Base-by-base conservation (phyloP, 345 rosid genomes). In the Eucalyptus leucophloia region DNA sequence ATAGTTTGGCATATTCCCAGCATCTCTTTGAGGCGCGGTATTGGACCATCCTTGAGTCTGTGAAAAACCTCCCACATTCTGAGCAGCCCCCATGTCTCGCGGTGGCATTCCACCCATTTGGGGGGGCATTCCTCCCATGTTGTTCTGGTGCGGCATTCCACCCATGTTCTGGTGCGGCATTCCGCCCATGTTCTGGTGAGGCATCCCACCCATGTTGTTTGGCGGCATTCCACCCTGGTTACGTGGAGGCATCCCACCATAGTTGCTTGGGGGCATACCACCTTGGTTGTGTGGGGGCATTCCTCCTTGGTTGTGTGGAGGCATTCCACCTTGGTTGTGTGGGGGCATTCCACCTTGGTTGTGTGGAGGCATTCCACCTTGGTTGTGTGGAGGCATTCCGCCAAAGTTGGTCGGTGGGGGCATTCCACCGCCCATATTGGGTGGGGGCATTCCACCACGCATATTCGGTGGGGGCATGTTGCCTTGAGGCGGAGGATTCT, bases 71-170 rank as follows among this genome's bases (percentile, higher is more conserved):
- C 62, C 86, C 49, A 44, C 51, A 16, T 80, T 47, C 17, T 47
- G 88, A 13, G 42, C 65, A 86, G 65, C 91, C 88, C 92, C 92
- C 87, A 65, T 88, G 91, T 86, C 90, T 51, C 72, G 81, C 2
- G 21, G 88, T 13, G 67, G 47, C 60, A 60, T 54, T 54, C 88
- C 88, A 54, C 44, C 65, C 32, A 54, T 87, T 49, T 49, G 49
- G 49, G 90, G 93, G 7, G 92, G 91, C 81, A 67, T 88, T 16
- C 89, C 88, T 8, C 92, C 95, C 62, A 89, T 89, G 83, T 87
- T 89, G 91, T 87, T 91, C 49, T 49, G 49, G 49, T 47, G 49
- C 5, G 49, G 49, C 49, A 47, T 47, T 4, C 49, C 49, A 4
- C 49, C 49, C 49, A 89, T 90, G 83, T 34, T 89, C 44, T 89